These are phyloP conservation scores for Boletus eberwhitei DNA, from an alignment of 768 basidiomycete genomes.

Conservation along the genomic window DNA sequence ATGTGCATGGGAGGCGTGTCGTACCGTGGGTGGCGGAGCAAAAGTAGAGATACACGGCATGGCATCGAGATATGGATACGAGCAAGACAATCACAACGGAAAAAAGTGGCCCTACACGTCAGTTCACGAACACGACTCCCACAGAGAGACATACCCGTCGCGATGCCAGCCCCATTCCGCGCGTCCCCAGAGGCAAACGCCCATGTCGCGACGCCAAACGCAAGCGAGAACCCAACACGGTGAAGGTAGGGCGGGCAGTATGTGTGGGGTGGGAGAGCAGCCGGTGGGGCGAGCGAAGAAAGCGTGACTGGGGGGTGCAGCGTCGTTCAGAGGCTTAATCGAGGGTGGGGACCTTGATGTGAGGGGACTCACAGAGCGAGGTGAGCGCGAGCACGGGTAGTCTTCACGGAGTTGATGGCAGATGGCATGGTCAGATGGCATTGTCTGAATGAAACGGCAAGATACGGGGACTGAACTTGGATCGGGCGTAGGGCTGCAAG, in stretches of 20 bases:
- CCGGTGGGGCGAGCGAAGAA: slow-evolving; percentile 35
- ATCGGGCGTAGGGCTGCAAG: slow-evolving; percentile 29
- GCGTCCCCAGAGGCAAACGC: slow-evolving; percentile 38
- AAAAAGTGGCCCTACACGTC: background rate
- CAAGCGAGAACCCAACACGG: slow-evolving; percentile 41
- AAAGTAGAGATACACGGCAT: background rate
- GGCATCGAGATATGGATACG: background rate
- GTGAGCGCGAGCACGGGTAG: slow-evolving; percentile 30
- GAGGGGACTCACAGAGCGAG: slow-evolving; percentile 32
- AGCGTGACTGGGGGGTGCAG: slow-evolving; percentile 30
- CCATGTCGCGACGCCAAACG: slow-evolving; percentile 45
- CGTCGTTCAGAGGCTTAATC: background rate
- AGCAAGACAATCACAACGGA: background rate
- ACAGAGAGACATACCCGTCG: slow-evolving; percentile 24
- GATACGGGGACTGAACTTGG: slow-evolving; percentile 27
- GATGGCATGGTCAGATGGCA: slow-evolving; percentile 15
- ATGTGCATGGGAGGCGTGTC: background rate
- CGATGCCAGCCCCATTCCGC: slow-evolving; percentile 44
- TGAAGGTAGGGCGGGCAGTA: slow-evolving; percentile 42
- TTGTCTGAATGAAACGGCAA: background rate
- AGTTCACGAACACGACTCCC: background rate
- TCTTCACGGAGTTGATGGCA: slow-evolving; percentile 19
- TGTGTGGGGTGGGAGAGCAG: slow-evolving; percentile 25
- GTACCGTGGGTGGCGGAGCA: background rate
- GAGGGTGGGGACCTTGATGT: background rate